Evolutionary conservation across 2,329 filamentous ascomycete species (phyloP), one percentile per base, ranked within the genome.

Genomic region (Pseudogymnoascus sp.): DNA sequence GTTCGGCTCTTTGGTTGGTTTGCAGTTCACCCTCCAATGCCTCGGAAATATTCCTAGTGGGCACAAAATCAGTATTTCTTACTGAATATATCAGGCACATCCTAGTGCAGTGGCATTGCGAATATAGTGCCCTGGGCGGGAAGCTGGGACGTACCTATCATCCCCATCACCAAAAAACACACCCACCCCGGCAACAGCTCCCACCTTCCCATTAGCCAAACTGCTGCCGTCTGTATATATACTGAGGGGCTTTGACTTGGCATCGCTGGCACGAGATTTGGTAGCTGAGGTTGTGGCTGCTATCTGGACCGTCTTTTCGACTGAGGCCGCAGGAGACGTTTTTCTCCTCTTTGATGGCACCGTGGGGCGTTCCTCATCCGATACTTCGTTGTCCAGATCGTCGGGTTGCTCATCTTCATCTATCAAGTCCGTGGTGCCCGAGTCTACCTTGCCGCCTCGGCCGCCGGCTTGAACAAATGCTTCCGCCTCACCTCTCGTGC

Each of bases 1-100:
- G 80, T 77, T 99, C 95, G n/a, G 93, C 95, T 2, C 95, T 89
- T 74, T 97, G 91, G 73, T 99, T 99, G 0, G 95, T 97, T 76
- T 97, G 95, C 8, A 81, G 63, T 4, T 26, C 24, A 16, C 72
- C 73, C 40, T 66, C 61, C 1, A 74, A 65, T 35, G 68, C 65
- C 63, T 74, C 73, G 14, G 73, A 72, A 33, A 74, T 76, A 70
- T 89, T 89, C 68, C 85, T 86, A 70, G 74, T 72, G n/a, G 16
- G 4, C 2, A n/a, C 10, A 69, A 66, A 66, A 62, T 6, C 42
- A 59, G 13, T 8, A 47, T 29, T 60, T 60, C 21, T n/a, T 31
- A 14, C 29, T 5, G 38, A 11, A 33, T 21, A 42, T 64, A 53
- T 61, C 6, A 6, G 21, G 44, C 6, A 14, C 44, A 6, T 5